phyloP scores from a whole-genome alignment of 2,329 filamentous ascomycete species.

The Colletotrichum chrysophilum region DNA sequence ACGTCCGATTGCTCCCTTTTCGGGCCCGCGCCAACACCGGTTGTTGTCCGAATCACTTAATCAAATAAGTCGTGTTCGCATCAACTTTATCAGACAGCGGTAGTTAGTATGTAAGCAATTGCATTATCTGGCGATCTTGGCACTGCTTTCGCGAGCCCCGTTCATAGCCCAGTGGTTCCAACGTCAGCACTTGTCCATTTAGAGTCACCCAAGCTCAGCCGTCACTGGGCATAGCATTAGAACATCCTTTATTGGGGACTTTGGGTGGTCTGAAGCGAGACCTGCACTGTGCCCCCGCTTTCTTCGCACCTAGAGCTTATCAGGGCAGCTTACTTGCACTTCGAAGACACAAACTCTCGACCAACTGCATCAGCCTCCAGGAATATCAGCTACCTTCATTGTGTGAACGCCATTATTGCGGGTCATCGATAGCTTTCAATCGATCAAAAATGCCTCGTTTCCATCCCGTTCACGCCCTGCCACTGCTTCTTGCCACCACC shows the following conservation, averaged over 20 bases:
- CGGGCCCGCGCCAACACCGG: accelerated
- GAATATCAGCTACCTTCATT: background rate
- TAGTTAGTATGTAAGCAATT: too few species aligned
- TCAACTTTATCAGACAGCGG: too few species aligned
- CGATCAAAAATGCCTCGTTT: background rate
- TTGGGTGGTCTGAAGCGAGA: background rate
- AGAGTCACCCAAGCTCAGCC: background rate
- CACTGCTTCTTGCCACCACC: slow-evolving; percentile 31
- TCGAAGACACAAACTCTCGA: accelerated
- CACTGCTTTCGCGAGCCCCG: background rate
- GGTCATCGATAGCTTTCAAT: background rate
- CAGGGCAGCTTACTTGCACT: background rate
- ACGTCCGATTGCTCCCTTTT: accelerated
- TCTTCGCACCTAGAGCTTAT: background rate
- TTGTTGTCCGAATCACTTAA: background rate
- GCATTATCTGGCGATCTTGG: background rate
- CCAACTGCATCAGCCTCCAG: background rate
- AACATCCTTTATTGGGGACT: background rate
- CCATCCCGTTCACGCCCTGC: slow-evolving; percentile 26
- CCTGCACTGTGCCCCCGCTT: background rate
- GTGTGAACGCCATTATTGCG: accelerated
- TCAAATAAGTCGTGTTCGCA: too few species aligned
- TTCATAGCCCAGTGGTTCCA: background rate
- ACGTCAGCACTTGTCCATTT: background rate
- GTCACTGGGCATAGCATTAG: background rate